These are phyloP conservation scores for Ramalina intermedia DNA, from an alignment of 495 filamentous ascomycete species.

Conservation along the genomic window DNA sequence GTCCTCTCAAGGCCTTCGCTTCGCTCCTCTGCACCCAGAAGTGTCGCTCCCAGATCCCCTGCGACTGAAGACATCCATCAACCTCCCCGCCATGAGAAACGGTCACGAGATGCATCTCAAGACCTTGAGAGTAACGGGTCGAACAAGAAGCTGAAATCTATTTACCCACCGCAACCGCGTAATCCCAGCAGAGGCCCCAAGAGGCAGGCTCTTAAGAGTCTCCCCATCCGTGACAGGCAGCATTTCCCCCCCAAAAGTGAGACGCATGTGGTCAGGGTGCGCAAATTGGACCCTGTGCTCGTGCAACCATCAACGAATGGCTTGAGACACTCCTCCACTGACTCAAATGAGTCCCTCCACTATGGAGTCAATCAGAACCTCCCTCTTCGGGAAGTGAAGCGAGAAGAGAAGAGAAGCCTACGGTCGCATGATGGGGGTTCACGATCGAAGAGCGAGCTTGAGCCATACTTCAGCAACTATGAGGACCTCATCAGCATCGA, in stretches of 20 bases:
- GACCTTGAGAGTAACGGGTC: conserved; percentile 4
- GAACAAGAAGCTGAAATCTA: conserved; percentile 9
- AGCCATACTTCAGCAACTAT: conserved; percentile 78
- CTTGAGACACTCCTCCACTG: background rate
- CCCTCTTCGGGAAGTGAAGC: background rate
- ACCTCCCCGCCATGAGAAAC: conserved; percentile 10
- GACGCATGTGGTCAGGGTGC: conserved; percentile 8
- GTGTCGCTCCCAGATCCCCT: conserved; percentile 10
- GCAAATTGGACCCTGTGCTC: conserved; percentile 7
- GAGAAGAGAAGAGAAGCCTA: conserved; percentile 29
- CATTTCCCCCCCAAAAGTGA: conserved; percentile 3
- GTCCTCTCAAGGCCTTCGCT: conserved; percentile 16
- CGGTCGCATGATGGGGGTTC: conserved; percentile 37
- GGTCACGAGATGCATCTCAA: conserved; percentile 7
- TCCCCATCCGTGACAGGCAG: conserved; percentile 7
- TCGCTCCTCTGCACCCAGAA: conserved; percentile 13
- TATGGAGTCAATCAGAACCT: conserved; percentile 3
- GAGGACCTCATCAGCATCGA: conserved; percentile 80
- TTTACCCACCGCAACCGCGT: background rate
- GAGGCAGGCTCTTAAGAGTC: background rate
- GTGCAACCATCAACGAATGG: conserved; percentile 3
- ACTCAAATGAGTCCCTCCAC: background rate
- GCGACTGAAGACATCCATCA: conserved; percentile 11
- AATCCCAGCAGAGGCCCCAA: background rate
- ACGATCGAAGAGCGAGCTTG: conserved; percentile 73